Evolutionary conservation across 2,329 filamentous ascomycete genomes (phyloP).

Genomic region (Penicillium sp.): DNA sequence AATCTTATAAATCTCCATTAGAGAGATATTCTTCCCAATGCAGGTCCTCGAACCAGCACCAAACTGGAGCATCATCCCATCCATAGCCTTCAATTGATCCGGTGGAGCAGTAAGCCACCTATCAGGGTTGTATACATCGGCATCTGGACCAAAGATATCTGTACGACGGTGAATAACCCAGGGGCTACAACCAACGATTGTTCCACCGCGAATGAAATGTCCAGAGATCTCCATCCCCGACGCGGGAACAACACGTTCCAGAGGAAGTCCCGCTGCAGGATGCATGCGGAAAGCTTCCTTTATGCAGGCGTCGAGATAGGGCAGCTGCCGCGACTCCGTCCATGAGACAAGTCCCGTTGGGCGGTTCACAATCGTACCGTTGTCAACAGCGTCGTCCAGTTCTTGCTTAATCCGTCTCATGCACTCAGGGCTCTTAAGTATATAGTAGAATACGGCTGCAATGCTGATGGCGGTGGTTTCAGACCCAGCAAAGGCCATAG

Average conservation of each 20-base stretch:
- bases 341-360: constrained; percentile 58
- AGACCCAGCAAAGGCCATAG: constrained; percentile 61
- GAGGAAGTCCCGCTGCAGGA: constrained; percentile 67
- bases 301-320: constrained; percentile 71
- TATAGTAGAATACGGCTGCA: constrained; percentile 68
- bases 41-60: constrained; percentile 27
- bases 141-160: constrained; percentile 67
- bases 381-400: neutral
- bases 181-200: constrained; percentile 69
- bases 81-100: constrained; percentile 15
- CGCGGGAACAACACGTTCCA: constrained; percentile 68
- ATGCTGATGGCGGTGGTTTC: constrained; percentile 78
- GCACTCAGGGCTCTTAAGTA: constrained; percentile 59
- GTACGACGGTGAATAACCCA: constrained; percentile 70
- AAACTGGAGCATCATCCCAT: constrained; percentile 19
- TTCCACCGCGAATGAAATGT: constrained; percentile 17
- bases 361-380: constrained; percentile 42
- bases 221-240: constrained; percentile 11
- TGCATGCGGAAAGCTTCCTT: constrained; percentile 76
- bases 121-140: constrained; percentile 50
- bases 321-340: constrained; percentile 65
- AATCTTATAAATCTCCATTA: constrained; percentile 31
- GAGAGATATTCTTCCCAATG: constrained; percentile 30
- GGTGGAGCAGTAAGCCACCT: constrained; percentile 13
- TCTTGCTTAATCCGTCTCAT: neutral